These are phyloP conservation scores for Podospora australis DNA, from an alignment of 495 filamentous ascomycete species.

Conservation along the genomic window DNA sequence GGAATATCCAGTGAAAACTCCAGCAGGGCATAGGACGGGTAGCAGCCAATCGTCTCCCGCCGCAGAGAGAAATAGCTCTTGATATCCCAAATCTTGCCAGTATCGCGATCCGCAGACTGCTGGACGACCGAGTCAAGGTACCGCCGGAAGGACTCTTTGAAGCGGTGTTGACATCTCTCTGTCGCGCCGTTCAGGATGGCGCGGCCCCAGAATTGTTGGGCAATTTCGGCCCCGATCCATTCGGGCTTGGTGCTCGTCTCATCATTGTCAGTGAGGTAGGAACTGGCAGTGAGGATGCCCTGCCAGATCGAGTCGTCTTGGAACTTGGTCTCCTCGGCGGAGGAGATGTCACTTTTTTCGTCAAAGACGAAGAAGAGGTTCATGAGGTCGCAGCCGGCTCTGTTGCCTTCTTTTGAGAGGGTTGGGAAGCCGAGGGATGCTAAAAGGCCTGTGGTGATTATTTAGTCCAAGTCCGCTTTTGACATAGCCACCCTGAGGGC, in stretches of 20 bases:
- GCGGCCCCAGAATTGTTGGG: constrained; percentile 14
- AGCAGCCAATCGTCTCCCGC: constrained; percentile 7
- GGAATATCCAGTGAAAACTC: constrained; percentile 14
- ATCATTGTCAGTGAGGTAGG: no score
- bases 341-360: constrained; percentile 13
- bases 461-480: background rate
- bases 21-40: constrained; percentile 5
- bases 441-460: background rate
- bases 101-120: constrained; percentile 1
- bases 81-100: background rate
- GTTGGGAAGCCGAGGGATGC: no score
- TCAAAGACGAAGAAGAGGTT: constrained; percentile 24
- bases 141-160: constrained; percentile 3
- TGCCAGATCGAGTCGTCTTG: constrained; percentile 16
- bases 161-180: constrained; percentile 7
- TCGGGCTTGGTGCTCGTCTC: constrained; percentile 12
- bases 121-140: constrained; percentile 10
- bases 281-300: no score
- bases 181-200: constrained; percentile 9
- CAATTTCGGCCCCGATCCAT: constrained; percentile 12
- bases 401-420: background rate
- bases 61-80: constrained; percentile 12
- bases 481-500: no score
- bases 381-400: constrained; percentile 17
- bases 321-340: constrained; percentile 2